Base-by-base conservation (phyloP, 352 stramenopile species). In the Phytophthora ramorum region DNA sequence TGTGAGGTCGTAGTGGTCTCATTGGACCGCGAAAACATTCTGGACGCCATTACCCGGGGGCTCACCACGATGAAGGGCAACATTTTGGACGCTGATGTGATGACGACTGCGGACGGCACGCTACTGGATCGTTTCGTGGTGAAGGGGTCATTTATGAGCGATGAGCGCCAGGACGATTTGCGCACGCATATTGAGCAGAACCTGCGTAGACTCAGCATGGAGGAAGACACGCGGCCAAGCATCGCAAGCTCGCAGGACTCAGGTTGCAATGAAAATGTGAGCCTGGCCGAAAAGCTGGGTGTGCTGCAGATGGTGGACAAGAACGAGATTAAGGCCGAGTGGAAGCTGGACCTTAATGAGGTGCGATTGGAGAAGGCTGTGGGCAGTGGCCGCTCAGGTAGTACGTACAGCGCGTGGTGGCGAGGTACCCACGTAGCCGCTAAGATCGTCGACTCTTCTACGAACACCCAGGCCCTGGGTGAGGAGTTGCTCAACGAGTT, bases 401-500 rank as follows among this genome's bases (percentile, higher is more conserved):
- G 83, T 52, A 95, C 87, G 20, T 95, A 93, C 67, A 87, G 79
- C 24, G 85, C 85, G 4, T 87, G 76, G 72, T 95, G 87, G 87
- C 77, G 87, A 61, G 87, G 87, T 28, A 95, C 87, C 7, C 79
- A 86, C 20, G 85, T 95, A 16, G 87, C 87, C 2, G 84, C 83
- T 0, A 95, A 95, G 71, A 69, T 95, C 14, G 81, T 96, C 10
- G 85, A 94, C 46, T 76, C 85, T 19, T 93, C 87, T 3, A 71
- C 76, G 1, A 90, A 96, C 53, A 90, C 81, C 16, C 72, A 85
- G 3, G 66, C 67, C 6, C 37, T 95, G 10, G 87, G 84, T 20
- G 82, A 93, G 59, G 87, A 94, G 34, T 44, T 95, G n/a, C 69
- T 94, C 41, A 92, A 92, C 52, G 87, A 95, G 52, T 95, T 95